Evolutionary conservation across 2,329 filamentous ascomycete genomes (phyloP).

Genomic region (Ceratocystis cubensis): DNA sequence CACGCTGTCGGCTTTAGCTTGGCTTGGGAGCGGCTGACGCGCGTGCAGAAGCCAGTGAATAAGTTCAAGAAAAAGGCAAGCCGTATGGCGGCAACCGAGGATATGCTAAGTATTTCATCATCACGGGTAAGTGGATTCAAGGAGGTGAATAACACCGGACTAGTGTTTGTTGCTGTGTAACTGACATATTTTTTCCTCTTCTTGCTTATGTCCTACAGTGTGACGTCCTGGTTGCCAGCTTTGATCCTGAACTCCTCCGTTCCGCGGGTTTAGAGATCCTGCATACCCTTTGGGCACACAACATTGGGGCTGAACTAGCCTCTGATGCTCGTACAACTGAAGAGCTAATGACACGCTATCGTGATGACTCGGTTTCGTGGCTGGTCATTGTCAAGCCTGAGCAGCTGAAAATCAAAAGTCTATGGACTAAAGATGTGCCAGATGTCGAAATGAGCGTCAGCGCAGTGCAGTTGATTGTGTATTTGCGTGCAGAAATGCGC

Average conservation of each 20-base stretch:
- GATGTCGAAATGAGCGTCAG: constrained; percentile 60
- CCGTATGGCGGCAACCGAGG: constrained; percentile 27
- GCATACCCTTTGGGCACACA: constrained; percentile 65
- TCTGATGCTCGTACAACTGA: constrained; percentile 66
- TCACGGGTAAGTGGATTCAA: constrained; percentile 41
- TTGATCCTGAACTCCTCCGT: constrained; percentile 63
- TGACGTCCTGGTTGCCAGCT: constrained; percentile 81
- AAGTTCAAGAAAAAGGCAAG: constrained; percentile 56
- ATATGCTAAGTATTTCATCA: constrained; percentile 43
- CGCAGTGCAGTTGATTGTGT: constrained; percentile 49
- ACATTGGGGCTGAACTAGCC: constrained; percentile 80
- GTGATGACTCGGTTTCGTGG: constrained; percentile 71
- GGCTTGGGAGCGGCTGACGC: constrained; percentile 70
- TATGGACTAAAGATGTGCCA: constrained; percentile 58
- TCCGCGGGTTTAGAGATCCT: constrained; percentile 66
- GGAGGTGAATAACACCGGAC: background rate
- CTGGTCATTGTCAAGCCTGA: constrained; percentile 77
- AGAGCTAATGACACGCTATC: constrained; percentile 63
- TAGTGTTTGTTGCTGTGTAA: background rate
- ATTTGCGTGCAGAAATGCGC: constrained; percentile 70
- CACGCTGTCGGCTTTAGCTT: constrained; percentile 89
- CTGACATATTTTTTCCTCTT: constrained; percentile 20
- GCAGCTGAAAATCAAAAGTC: constrained; percentile 66
- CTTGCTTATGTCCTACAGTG: constrained; percentile 39
- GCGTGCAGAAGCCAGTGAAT: constrained; percentile 46